A percentile compares a stretch with the other conserved stretches of the same genome.
Conservation (phyloP, 768 basidiomycete genomes). For the Megacollybia marginata region DNA sequence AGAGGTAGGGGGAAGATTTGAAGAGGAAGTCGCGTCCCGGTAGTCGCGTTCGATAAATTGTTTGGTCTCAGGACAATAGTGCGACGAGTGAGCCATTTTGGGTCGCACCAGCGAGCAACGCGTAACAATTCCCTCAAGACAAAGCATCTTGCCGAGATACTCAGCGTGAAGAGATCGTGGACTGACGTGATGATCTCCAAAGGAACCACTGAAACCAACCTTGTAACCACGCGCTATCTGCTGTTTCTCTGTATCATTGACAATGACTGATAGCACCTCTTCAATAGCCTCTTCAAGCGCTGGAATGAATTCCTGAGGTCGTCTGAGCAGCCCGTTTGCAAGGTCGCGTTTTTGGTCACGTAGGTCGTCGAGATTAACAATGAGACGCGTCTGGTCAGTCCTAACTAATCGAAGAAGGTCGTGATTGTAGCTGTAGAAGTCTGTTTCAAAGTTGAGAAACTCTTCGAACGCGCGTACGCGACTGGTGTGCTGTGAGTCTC, state of each 20-base stretch:
- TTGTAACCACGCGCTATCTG: slow-evolving; percentile 72
- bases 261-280: slow-evolving; percentile 63
- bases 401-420: slow-evolving; percentile 80
- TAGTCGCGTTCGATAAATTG: slow-evolving; percentile 85
- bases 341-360: slow-evolving; percentile 87
- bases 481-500: slow-evolving; percentile 29
- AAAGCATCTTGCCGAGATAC: slow-evolving; percentile 94
- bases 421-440: slow-evolving; percentile 76
- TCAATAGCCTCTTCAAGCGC: slow-evolving; percentile 84
- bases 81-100: slow-evolving; percentile 96
- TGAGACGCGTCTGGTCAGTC: slow-evolving; percentile 76
- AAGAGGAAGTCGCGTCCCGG: slow-evolving; percentile 86
- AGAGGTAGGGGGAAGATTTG: slow-evolving; percentile 79
- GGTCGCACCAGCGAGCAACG: slow-evolving; percentile 96
- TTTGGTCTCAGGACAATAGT: slow-evolving; percentile 86
- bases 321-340: slow-evolving; percentile 82
- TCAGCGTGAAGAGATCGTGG: slow-evolving; percentile 84
- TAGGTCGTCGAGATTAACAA: slow-evolving; percentile 93
- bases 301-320: slow-evolving; percentile 79
- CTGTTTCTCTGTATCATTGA: slow-evolving; percentile 76
- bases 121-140: slow-evolving; percentile 95
- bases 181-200: slow-evolving; percentile 97
- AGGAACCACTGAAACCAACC: slow-evolving; percentile 90
- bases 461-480: slow-evolving; percentile 76
- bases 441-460: slow-evolving; percentile 65